Percentiles rank a stretch among this genome's conserved stretches.
These are phyloP conservation scores for Citropsis articulata DNA, from an alignment of 345 rosid genomes.

Conservation along the genomic window DNA sequence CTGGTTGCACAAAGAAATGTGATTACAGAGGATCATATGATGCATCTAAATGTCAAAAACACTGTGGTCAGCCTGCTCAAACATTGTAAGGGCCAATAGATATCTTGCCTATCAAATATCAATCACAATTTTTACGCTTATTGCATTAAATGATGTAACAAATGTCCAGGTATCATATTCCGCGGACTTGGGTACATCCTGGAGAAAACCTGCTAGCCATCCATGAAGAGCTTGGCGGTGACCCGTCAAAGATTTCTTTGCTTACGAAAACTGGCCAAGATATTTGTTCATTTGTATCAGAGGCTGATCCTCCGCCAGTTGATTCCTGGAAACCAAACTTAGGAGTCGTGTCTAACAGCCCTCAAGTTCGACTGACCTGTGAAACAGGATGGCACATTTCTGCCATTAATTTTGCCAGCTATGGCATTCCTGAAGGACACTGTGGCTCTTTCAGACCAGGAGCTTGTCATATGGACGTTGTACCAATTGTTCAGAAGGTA, in stretches of 20 bases:
- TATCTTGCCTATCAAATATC: not conserved
- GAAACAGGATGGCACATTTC: conserved; percentile 57
- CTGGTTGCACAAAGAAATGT: conserved; percentile 43
- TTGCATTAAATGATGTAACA: not conserved
- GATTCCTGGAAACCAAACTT: conserved; percentile 46
- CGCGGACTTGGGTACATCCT: conserved; percentile 50
- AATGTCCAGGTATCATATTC: conserved; percentile 50
- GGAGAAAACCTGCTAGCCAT: conserved; percentile 55
- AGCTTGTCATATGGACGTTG: conserved; percentile 38
- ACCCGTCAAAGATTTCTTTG: conserved; percentile 49
- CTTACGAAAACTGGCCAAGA: conserved; percentile 42
- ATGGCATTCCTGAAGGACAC: conserved; percentile 54
- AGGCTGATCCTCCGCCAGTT: conserved; percentile 48
- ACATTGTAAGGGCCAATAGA: conserved; percentile 38
- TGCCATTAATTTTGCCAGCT: conserved; percentile 51
- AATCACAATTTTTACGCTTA: not conserved
- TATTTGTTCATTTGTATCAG: conserved; percentile 49
- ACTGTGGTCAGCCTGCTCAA: conserved; percentile 63
- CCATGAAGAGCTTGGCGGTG: conserved; percentile 66
- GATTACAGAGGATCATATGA: conserved; percentile 58
- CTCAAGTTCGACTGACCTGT: conserved; percentile 48
- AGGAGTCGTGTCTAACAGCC: conserved; percentile 26
- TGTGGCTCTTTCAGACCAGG: conserved; percentile 48
- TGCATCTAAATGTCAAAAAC: conserved; percentile 43
- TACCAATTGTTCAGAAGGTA: conserved; percentile 40